Conservation (phyloP, 768 basidiomycete species). For the Boletus pseudopeckii region DNA sequence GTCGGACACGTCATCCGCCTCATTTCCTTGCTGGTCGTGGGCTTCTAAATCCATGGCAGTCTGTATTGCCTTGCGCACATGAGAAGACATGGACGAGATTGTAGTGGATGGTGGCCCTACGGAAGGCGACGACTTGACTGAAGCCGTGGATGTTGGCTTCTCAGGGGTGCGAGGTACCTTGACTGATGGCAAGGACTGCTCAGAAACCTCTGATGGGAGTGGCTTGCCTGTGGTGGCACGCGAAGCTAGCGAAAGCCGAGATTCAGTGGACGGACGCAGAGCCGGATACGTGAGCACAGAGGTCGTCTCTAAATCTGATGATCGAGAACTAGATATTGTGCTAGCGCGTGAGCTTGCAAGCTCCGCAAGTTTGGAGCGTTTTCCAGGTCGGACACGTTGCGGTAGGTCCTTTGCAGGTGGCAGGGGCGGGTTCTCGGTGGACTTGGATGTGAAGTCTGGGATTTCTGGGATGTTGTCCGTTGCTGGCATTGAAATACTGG, state of each 20-base stretch:
- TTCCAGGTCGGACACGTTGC: slow-evolving; percentile 26
- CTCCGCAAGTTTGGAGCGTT: slow-evolving; percentile 65
- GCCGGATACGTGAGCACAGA: slow-evolving; percentile 71
- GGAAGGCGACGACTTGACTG: slow-evolving; percentile 27
- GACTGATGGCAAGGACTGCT: slow-evolving; percentile 7
- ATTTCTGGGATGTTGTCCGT: slow-evolving; percentile 54
- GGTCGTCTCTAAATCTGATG: slow-evolving; percentile 51
- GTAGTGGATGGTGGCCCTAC: slow-evolving; percentile 28
- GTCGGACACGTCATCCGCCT: slow-evolving; percentile 16
- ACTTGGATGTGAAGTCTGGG: slow-evolving; percentile 50
- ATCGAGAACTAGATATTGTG: slow-evolving; percentile 48
- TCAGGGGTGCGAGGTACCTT: slow-evolving; percentile 26
- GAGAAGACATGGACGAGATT: slow-evolving; percentile 52
- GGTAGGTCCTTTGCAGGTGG: slow-evolving; percentile 22
- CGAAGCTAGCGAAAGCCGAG: slow-evolving; percentile 35
- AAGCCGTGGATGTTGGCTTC: slow-evolving; percentile 12
- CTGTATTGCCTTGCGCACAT: slow-evolving; percentile 63
- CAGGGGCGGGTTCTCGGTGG: slow-evolving; percentile 31
- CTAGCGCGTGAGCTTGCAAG: slow-evolving; percentile 65
- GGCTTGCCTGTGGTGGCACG: slow-evolving; percentile 18
- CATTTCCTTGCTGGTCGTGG: slow-evolving; percentile 35
- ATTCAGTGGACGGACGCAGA: slow-evolving; percentile 65
- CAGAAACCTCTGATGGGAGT: slow-evolving; percentile 19
- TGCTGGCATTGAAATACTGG: slow-evolving; percentile 44
- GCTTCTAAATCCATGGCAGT: slow-evolving; percentile 65